Evolutionary conservation across 352 stramenopile species (phyloP).

Genomic region (Globisporangium nodosum): DNA sequence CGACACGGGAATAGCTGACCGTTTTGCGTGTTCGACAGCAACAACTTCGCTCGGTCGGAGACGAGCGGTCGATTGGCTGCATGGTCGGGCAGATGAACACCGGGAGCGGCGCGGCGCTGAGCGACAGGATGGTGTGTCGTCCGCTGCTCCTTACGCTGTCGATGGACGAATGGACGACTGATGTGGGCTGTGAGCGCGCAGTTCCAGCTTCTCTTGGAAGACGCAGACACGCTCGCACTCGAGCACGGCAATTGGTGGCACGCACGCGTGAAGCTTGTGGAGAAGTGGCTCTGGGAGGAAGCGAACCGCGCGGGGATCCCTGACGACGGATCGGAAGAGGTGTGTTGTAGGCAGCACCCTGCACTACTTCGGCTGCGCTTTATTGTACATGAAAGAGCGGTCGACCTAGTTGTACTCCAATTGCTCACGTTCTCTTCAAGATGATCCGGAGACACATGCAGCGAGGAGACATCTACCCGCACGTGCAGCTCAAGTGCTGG

Average conservation of each 20-base stretch:
- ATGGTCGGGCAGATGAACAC: not conserved
- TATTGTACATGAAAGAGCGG: too few relatives aligned
- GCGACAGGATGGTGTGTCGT: not conserved
- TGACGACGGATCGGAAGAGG: constrained; percentile 68
- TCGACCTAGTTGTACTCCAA: not conserved
- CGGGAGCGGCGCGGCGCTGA: not conserved
- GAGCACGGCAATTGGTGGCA: constrained; percentile 64
- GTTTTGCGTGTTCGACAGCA: not conserved
- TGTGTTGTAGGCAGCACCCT: constrained; percentile 11
- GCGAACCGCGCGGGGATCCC: constrained; percentile 47
- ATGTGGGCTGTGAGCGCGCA: constrained; percentile 5
- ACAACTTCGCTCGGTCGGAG: too few relatives aligned
- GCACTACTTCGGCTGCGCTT: not conserved
- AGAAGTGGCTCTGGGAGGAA: constrained; percentile 70
- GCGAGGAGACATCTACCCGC: constrained; percentile 60
- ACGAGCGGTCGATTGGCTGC: not conserved
- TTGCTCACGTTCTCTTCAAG: constrained; percentile 16
- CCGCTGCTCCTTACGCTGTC: too few relatives aligned
- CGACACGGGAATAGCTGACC: not conserved
- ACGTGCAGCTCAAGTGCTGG: constrained; percentile 69
- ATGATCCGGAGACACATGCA: constrained; percentile 68
- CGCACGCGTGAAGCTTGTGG: constrained; percentile 50
- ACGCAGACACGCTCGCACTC: constrained; percentile 24
- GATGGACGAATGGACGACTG: too few relatives aligned
- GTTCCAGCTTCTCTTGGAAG: constrained; percentile 48